Conservation (phyloP, 768 basidiomycete species). For the Ramaria rubella region DNA sequence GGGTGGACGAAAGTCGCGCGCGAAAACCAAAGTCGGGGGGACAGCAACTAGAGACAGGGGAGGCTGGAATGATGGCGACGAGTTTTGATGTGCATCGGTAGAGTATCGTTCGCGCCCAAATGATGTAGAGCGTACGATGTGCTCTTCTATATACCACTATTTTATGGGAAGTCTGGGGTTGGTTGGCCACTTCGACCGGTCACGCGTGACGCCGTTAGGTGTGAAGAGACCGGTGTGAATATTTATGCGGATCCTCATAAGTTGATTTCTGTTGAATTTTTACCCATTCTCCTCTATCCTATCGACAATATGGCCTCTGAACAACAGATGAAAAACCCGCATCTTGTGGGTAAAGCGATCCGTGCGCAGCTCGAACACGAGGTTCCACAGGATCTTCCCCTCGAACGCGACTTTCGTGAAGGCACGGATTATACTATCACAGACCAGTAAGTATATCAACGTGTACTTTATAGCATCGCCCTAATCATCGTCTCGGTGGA, state of each 20-base stretch:
- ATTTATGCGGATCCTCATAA: no score
- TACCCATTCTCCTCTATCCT: neutral
- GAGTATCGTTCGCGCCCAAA: no score
- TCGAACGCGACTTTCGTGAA: constrained; percentile 29
- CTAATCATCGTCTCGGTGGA: neutral
- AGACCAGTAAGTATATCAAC: constrained; percentile 17
- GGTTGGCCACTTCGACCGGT: no score
- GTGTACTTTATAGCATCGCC: no score
- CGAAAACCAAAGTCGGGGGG: constrained; percentile 52
- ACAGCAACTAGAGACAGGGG: constrained; percentile 64
- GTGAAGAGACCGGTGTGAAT: no score
- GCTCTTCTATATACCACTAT: no score
- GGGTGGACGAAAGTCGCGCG: constrained; percentile 72
- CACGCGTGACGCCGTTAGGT: no score
- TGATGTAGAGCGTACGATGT: no score
- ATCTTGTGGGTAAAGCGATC: constrained; percentile 28
- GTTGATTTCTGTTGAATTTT: no score
- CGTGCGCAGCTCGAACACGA: constrained; percentile 30
- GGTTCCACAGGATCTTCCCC: constrained; percentile 28
- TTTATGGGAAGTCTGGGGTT: no score
- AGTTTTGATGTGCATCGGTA: constrained; percentile 14
- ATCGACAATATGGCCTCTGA: constrained; percentile 23
- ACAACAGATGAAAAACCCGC: constrained; percentile 28
- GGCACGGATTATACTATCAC: constrained; percentile 29
- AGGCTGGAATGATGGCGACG: constrained; percentile 52